Evolutionary conservation across 2,329 filamentous ascomycete genomes (phyloP), one percentile per base, ranked within the genome.

Genomic region (Aspergillus pseudoviridinutans): DNA sequence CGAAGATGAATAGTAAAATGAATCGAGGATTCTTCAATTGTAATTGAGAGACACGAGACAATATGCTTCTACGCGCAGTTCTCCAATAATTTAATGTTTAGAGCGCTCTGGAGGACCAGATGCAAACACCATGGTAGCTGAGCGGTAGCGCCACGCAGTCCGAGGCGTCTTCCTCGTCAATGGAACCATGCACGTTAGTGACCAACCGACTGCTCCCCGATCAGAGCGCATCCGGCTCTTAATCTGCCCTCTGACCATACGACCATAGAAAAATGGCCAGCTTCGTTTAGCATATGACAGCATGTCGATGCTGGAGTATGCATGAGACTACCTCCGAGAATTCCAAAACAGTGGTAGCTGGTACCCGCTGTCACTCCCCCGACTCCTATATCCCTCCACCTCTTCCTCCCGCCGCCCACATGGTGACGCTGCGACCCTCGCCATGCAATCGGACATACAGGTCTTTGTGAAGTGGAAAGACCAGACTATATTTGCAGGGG

Each of bases 381-480:
- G 12, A 22, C 17, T 17, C 8, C 44, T 17, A 50, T 54, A 46
- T 32, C 51, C 41, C 53, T 47, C 49, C 49, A 22, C 53, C 24
- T 35, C 44, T 47, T 47, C 42, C n/a, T 46, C 59, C 59, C 58
- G 64, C 58, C 58, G 61, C 62, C 66, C 67, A 67, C 66, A 73
- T 69, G 69, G 70, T 73, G 64, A 70, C 61, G 53, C 58, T 57
- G 61, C 65, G 60, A 61, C 63, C 50, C 61, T 69, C 71, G 72
- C 71, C 61, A 79, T 80, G 74, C 77, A 79, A 72, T 84, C 82
- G 77, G 93, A 95, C 80, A 91, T 99, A 73, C 90, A 92, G 75
- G 93, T 97, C 76, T 96, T 93, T 74, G 91, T 99, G 75, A 87
- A 88, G 78, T 99, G 93, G 90, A 89, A 91, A 74, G 90, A 96